Conservation (phyloP, 306 rosid species). For the Castanea crenata region DNA sequence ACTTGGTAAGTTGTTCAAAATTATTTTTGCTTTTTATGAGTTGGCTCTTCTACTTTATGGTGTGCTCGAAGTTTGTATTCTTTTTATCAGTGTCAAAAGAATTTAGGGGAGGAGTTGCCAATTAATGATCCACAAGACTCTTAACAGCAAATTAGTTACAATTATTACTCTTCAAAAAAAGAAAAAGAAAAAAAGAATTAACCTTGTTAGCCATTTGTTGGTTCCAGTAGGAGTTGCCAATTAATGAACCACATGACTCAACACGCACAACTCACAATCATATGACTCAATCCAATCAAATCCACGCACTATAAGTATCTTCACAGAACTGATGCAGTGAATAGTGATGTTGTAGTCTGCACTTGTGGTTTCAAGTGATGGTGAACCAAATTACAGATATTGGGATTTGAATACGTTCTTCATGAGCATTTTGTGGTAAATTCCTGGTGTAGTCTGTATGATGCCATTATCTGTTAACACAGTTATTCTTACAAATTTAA, state of each 20-base stretch:
- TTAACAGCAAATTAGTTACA: neutral
- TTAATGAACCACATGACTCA: too few relatives aligned
- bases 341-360: neutral
- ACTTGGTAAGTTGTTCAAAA: constrained; percentile 52
- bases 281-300: too few relatives aligned
- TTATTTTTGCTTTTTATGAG: neutral
- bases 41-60: neutral
- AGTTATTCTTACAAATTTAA: neutral
- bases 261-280: too few relatives aligned
- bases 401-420: neutral
- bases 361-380: neutral
- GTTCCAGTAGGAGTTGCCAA: too few relatives aligned
- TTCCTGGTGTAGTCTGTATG: neutral
- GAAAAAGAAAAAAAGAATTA: too few relatives aligned
- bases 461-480: neutral
- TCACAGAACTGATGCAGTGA: neutral
- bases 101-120: neutral
- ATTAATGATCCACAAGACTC: neutral
- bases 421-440: neutral
- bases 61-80: neutral
- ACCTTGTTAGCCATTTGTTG: neutral
- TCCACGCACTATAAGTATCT: too few relatives aligned
- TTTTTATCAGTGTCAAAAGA: neutral
- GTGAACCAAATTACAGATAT: neutral
- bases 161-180: too few relatives aligned